Conservation (phyloP, 495 filamentous ascomycete genomes). For the Choiromyces venosus region DNA sequence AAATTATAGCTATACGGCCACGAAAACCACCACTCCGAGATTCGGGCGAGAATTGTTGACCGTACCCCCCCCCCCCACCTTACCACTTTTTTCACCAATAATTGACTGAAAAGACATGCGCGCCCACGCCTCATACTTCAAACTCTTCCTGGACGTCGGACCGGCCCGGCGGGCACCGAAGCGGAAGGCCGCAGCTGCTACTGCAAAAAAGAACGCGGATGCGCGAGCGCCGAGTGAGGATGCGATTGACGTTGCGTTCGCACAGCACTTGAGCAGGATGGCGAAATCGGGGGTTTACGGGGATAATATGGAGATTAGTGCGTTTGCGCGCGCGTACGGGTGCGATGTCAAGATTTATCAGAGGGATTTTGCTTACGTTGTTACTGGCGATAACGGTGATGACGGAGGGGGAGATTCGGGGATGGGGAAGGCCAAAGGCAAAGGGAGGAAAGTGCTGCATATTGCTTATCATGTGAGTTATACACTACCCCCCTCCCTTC, state of each 20-base stretch:
- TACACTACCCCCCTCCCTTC: neutral
- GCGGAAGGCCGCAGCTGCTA: constrained; percentile 53
- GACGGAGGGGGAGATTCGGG: constrained; percentile 13
- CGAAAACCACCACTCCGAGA: constrained; percentile 53
- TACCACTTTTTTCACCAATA: neutral
- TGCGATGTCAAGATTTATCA: constrained; percentile 62
- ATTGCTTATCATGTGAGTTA: constrained; percentile 67
- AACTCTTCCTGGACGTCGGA: constrained; percentile 58
- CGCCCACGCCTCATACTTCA: constrained; percentile 57
- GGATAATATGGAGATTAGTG: constrained; percentile 66
- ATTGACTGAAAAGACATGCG: constrained; percentile 52
- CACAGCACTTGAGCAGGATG: constrained; percentile 58
- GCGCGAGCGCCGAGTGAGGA: constrained; percentile 48
- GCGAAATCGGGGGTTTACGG: constrained; percentile 61
- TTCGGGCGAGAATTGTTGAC: constrained; percentile 57
- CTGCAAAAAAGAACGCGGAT: constrained; percentile 38
- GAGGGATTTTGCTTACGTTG: constrained; percentile 46
- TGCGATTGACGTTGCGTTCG: constrained; percentile 60
- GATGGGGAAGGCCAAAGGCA: neutral
- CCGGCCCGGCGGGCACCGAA: constrained; percentile 45
- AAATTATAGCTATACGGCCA: constrained; percentile 57
- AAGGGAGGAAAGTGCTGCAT: constrained; percentile 49
- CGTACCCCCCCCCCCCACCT: constrained; percentile 23
- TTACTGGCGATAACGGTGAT: constrained; percentile 48
- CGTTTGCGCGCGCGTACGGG: constrained; percentile 59